Conservation (phyloP, 257 asterid species). For the Verbena officinalis region DNA sequence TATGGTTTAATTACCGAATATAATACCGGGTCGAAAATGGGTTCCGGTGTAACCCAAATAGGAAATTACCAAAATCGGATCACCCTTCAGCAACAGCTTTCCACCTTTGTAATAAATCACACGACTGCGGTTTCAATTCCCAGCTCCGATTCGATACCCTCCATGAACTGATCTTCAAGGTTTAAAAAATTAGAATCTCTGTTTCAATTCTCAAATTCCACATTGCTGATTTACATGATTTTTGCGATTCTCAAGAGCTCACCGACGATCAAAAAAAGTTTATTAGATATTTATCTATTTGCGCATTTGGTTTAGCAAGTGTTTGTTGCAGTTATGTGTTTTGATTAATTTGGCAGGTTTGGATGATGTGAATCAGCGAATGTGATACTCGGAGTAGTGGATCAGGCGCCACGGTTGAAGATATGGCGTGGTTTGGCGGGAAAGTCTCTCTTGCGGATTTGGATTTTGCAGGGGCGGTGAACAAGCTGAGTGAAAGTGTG, state of each 20-base stretch:
- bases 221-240: slow-evolving; percentile 10
- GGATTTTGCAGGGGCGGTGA: slow-evolving; percentile 94
- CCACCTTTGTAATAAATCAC: slow-evolving; percentile 12
- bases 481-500: slow-evolving; percentile 94
- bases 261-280: background rate
- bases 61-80: slow-evolving; percentile 26
- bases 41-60: slow-evolving; percentile 1
- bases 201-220: slow-evolving; percentile 8
- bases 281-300: background rate
- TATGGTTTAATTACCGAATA: too few relatives aligned
- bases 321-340: slow-evolving; percentile 10
- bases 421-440: slow-evolving; percentile 94
- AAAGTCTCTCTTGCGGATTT: slow-evolving; percentile 79
- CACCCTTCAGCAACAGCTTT: slow-evolving; percentile 13
- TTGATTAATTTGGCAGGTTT: slow-evolving; percentile 24
- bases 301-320: slow-evolving; percentile 9
- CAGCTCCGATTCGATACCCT: slow-evolving; percentile 27
- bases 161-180: slow-evolving; percentile 22
- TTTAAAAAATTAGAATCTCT: slow-evolving; percentile 27
- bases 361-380: slow-evolving; percentile 23
- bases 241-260: slow-evolving; percentile 19
- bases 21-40: slow-evolving; percentile 1
- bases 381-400: slow-evolving; percentile 34
- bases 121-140: background rate
- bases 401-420: slow-evolving; percentile 39